Conservation (phyloP, 2,329 filamentous ascomycete species). For the Cyphellophora attinorum region DNA sequence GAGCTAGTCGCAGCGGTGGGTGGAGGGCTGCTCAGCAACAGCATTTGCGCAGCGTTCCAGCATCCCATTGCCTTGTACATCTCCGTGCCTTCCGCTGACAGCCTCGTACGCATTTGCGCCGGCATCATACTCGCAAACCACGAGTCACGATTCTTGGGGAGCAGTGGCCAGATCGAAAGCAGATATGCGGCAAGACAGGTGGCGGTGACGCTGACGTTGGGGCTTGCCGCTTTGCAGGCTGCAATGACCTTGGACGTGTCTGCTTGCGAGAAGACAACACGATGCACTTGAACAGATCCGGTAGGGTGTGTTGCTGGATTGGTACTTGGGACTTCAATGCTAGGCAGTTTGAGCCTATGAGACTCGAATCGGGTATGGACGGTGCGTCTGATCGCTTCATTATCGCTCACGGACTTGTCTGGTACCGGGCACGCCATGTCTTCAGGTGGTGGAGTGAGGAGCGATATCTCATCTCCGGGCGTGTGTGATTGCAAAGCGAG, state of each 20-base stretch:
- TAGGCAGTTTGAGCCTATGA: constrained; percentile 6
- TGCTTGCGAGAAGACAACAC: constrained; percentile 1
- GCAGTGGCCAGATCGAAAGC: constrained; percentile 1
- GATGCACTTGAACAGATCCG: constrained; percentile 1
- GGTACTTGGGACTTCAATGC: constrained; percentile 6
- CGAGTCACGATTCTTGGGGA: background rate
- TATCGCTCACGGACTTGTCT: no score
- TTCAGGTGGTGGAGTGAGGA: constrained; percentile 7
- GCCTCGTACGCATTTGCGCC: constrained; percentile 7
- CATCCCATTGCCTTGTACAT: constrained; percentile 4
- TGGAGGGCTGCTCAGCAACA: constrained; percentile 4
- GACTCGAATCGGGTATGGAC: constrained; percentile 3
- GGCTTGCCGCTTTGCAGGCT: constrained; percentile 7
- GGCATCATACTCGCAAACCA: constrained; percentile 8
- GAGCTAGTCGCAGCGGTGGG: no score
- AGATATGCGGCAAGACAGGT: constrained; percentile 7
- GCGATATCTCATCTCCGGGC: constrained; percentile 3
- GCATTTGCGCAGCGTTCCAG: constrained; percentile 6
- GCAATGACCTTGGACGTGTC: background rate
- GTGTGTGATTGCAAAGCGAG: constrained; percentile 1
- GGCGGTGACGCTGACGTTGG: constrained; percentile 4
- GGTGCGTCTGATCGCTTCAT: background rate
- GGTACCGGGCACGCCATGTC: constrained; percentile 6
- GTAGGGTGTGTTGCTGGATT: background rate
- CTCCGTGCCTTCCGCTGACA: constrained; percentile 4